Percentiles rank a stretch among this genome's conserved stretches.
phyloP scores from a whole-genome alignment of 306 rosid species.

The Rosa lucieae region DNA sequence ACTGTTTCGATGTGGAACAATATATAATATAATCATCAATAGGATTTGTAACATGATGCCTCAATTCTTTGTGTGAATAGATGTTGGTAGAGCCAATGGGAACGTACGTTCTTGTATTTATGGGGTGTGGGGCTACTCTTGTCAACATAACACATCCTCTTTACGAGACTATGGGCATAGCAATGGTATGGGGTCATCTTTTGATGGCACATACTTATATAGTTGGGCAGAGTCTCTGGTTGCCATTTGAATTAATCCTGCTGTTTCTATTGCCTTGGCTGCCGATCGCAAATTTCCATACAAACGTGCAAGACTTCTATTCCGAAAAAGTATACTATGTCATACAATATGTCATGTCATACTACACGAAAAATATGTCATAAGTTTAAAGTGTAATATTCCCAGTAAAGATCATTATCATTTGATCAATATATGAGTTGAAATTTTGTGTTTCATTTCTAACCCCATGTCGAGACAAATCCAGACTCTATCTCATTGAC shows the following conservation, averaged over 20 bases:
- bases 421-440: too few species aligned
- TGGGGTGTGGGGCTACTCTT: slow-evolving; percentile 51
- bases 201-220: slow-evolving; percentile 36
- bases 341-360: background rate
- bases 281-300: slow-evolving; percentile 27
- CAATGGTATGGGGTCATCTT: slow-evolving; percentile 42
- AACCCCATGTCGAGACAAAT: too few species aligned
- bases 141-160: slow-evolving; percentile 32
- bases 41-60: background rate
- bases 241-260: slow-evolving; percentile 51
- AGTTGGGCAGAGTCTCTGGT: slow-evolving; percentile 51
- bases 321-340: background rate
- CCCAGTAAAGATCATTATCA: too few species aligned
- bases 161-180: slow-evolving; percentile 36
- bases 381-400: too few species aligned
- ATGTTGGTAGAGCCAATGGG: slow-evolving; percentile 49
- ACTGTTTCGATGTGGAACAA: background rate
- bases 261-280: slow-evolving; percentile 45
- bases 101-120: slow-evolving; percentile 46
- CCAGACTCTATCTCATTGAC: background rate
- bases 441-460: too few species aligned
- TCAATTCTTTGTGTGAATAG: background rate
- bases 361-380: background rate
- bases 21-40: background rate
- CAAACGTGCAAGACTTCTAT: slow-evolving; percentile 30